phyloP scores from a whole-genome alignment of 257 asterid genomes.

The Perilla frutescens region DNA sequence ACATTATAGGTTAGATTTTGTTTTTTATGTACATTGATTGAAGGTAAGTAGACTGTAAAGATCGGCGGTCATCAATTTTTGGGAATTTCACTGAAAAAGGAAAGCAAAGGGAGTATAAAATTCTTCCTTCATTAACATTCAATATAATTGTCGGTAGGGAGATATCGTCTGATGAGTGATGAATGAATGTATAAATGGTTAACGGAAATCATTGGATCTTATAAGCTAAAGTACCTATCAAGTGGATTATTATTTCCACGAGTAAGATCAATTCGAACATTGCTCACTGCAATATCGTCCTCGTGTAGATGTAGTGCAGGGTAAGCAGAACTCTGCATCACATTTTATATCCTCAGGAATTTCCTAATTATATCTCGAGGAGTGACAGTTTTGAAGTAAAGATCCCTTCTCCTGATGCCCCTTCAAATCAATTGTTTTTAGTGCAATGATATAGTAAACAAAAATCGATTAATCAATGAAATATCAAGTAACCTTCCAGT shows the following conservation, averaged over 20 bases:
- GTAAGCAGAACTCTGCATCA: conserved; percentile 59
- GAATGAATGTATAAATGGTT: conserved; percentile 17
- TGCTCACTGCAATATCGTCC: too few species aligned
- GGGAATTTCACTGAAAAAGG: neutral
- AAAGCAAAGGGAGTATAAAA: neutral
- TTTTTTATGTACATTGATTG: conserved; percentile 2
- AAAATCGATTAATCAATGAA: conserved; percentile 27
- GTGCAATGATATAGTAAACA: conserved; percentile 38
- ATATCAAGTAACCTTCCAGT: conserved; percentile 72
- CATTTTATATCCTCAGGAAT: conserved; percentile 37
- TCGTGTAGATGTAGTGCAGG: conserved; percentile 46
- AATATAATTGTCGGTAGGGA: neutral
- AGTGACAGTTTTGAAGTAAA: conserved; percentile 43
- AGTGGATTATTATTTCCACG: too few species aligned
- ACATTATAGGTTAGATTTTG: neutral
- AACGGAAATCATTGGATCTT: neutral
- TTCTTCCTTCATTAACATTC: conserved; percentile 9
- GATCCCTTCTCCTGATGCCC: conserved; percentile 88
- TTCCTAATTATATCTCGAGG: conserved; percentile 68
- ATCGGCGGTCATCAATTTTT: neutral
- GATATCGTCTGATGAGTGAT: neutral
- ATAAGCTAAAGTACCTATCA: too few species aligned
- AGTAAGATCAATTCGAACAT: too few species aligned
- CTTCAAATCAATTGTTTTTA: conserved; percentile 76
- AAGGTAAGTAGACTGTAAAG: conserved; percentile 28